phyloP scores from a whole-genome alignment of 2,329 filamentous ascomycete species.

The Arthrinium puccinioides region DNA sequence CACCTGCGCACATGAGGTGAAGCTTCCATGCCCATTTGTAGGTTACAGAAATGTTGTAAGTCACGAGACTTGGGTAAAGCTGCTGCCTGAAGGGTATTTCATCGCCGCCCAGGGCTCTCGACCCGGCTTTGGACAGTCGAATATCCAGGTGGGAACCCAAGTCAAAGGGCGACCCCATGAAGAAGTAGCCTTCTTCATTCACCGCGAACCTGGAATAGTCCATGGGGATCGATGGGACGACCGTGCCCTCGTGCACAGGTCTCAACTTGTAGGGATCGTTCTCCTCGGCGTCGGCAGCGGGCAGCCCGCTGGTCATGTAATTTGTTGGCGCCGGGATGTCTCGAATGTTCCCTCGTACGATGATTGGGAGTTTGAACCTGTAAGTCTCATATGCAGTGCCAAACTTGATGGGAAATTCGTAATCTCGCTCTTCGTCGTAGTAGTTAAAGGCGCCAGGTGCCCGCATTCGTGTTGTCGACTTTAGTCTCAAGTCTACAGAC shows the following conservation, averaged over 20 bases:
- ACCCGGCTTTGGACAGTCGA: conserved; percentile 1
- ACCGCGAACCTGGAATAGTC: conserved; percentile 1
- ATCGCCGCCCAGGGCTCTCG: neutral
- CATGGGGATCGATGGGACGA: neutral
- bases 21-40: conserved; percentile 5
- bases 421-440: neutral
- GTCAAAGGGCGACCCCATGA: conserved; percentile 1
- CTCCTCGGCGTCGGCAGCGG: neutral
- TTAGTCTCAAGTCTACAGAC: neutral
- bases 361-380: neutral
- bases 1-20: conserved; percentile 2
- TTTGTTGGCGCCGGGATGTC: neutral
- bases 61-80: conserved; percentile 2
- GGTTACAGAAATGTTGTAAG: conserved; percentile 5
- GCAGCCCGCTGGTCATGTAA: neutral
- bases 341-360: conserved; percentile 2
- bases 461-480: conserved; percentile 1
- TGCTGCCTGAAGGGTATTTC: neutral
- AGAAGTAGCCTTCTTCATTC: neutral
- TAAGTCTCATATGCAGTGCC: neutral
- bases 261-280: neutral
- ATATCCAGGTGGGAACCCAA: conserved; percentile 3
- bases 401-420: conserved; percentile 1
- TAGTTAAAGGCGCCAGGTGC: neutral
- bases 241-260: neutral